These are phyloP conservation scores for Luffa acutangula DNA, from an alignment of 306 rosid species.

Conservation along the genomic window DNA sequence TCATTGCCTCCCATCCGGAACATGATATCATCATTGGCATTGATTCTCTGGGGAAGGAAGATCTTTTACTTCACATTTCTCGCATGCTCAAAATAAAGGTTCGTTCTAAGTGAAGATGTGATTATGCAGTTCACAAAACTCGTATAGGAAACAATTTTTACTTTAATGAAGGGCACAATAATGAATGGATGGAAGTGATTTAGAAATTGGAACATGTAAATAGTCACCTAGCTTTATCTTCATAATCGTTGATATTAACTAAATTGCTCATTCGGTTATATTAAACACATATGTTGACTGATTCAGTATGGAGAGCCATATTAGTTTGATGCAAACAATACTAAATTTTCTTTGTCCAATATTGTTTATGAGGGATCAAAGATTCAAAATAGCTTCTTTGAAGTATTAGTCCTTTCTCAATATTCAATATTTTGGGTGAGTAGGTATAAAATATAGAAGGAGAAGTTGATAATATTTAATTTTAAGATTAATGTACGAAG, in stretches of 20 bases:
- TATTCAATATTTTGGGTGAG: background rate
- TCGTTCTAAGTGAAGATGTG: slow-evolving; percentile 9
- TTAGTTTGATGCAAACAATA: slow-evolving; percentile 1
- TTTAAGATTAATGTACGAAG: background rate
- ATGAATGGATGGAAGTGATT: background rate
- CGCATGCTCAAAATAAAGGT: slow-evolving; percentile 50
- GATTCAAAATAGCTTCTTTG: background rate
- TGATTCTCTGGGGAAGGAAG: slow-evolving; percentile 61
- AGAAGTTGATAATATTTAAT: background rate
- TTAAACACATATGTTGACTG: background rate
- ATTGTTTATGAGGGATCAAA: background rate
- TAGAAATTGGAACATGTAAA: background rate
- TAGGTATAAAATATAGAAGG: background rate
- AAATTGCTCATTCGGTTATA: background rate
- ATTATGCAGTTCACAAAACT: background rate
- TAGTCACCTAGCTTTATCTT: background rate
- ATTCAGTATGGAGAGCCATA: background rate
- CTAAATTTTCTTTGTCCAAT: background rate
- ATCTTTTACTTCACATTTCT: slow-evolving; percentile 50
- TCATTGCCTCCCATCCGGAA: slow-evolving; percentile 53
- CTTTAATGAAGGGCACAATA: background rate
- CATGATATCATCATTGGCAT: slow-evolving; percentile 61
- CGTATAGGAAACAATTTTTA: background rate
- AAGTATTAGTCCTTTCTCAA: background rate
- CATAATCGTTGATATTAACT: background rate